Conservation (phyloP, 2,329 filamentous ascomycete genomes). For the Xylaria sp. region DNA sequence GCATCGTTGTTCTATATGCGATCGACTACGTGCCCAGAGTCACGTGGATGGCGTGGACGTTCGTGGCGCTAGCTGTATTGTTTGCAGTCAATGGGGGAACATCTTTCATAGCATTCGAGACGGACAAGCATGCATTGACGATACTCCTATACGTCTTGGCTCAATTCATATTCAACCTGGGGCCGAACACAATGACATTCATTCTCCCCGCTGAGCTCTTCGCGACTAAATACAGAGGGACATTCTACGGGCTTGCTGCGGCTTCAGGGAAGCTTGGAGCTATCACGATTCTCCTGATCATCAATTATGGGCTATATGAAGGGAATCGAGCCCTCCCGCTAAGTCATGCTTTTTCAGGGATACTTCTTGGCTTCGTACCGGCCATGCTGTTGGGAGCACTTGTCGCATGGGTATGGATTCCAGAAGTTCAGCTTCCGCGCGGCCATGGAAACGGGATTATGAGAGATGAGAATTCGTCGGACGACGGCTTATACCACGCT, state of each 20-base stretch:
- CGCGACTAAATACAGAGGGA: slow-evolving; percentile 70
- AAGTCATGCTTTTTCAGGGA: slow-evolving; percentile 32
- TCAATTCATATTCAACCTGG: slow-evolving; percentile 67
- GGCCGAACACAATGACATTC: slow-evolving; percentile 72
- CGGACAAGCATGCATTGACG: slow-evolving; percentile 49
- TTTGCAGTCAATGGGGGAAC: slow-evolving; percentile 45
- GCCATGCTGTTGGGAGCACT: slow-evolving; percentile 44
- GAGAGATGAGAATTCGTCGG: slow-evolving; percentile 30
- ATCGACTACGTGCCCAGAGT: slow-evolving; percentile 44
- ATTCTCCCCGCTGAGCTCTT: slow-evolving; percentile 74
- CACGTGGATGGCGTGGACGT: slow-evolving; percentile 46
- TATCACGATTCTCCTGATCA: slow-evolving; percentile 62
- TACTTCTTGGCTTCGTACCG: slow-evolving; percentile 41
- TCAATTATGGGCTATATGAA: slow-evolving; percentile 44
- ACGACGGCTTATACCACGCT: slow-evolving; percentile 23
- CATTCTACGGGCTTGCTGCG: slow-evolving; percentile 71
- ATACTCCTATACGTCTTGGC: slow-evolving; percentile 64
- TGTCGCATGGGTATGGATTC: slow-evolving; percentile 43
- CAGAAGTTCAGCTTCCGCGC: slow-evolving; percentile 43
- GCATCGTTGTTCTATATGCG: slow-evolving; percentile 40
- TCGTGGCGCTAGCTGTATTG: slow-evolving; percentile 41
- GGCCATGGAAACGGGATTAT: slow-evolving; percentile 18
- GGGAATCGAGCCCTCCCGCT: slow-evolving; percentile 7
- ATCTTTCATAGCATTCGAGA: slow-evolving; percentile 42
- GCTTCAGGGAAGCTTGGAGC: slow-evolving; percentile 69